Evolutionary conservation across 1,139 yeast species (phyloP).

Genomic region (Taiozyma onychis): DNA sequence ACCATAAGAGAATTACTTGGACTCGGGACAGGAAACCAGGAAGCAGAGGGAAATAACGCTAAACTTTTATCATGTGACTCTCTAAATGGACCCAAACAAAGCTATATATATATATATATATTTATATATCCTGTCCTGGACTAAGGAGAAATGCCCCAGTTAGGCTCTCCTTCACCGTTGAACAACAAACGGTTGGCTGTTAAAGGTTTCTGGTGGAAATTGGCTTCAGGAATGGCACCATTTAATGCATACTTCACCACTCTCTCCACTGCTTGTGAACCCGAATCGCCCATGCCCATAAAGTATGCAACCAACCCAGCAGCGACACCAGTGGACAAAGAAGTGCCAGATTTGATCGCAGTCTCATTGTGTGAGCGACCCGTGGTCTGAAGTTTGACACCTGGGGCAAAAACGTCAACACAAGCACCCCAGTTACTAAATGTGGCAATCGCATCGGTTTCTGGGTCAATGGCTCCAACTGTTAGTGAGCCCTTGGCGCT

Average conservation of each 20-base stretch:
- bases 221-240: constrained; percentile 26
- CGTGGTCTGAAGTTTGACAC: constrained; percentile 43
- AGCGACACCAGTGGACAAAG: constrained; percentile 72
- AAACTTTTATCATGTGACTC: no score
- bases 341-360: constrained; percentile 57
- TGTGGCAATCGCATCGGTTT: constrained; percentile 39
- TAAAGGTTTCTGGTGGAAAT: constrained; percentile 27
- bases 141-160: constrained; percentile 24
- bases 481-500: constrained; percentile 54
- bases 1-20: no score
- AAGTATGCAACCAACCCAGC: constrained; percentile 65
- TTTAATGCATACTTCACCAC: constrained; percentile 26
- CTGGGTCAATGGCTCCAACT: constrained; percentile 51
- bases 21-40: no score
- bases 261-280: constrained; percentile 34
- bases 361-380: constrained; percentile 23
- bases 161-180: constrained; percentile 34
- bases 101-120: no score
- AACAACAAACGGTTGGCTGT: constrained; percentile 36
- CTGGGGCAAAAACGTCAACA: constrained; percentile 63
- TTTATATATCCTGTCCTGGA: neutral
- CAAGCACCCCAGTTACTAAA: constrained; percentile 64
- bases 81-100: no score
- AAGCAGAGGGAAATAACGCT: no score
- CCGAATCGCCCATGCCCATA: constrained; percentile 52